Evolutionary conservation across 192 early-diverging fungal species (phyloP).

Genomic region (Backusella parvicylindrica): DNA sequence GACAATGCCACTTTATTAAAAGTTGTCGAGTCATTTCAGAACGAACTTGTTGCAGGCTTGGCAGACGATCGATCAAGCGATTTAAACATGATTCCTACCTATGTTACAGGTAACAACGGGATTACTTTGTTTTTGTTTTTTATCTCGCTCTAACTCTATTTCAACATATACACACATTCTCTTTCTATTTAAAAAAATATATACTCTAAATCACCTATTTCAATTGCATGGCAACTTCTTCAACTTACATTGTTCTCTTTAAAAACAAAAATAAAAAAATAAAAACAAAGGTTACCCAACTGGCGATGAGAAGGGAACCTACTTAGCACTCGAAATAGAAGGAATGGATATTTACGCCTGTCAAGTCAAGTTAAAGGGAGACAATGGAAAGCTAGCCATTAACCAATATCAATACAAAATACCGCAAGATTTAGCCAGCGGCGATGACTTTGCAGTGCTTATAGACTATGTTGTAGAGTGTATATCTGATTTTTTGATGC

Average conservation of each 20-base stretch:
- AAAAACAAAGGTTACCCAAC: slow-evolving; percentile 53
- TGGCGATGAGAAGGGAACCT: slow-evolving; percentile 85
- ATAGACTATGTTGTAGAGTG: slow-evolving; percentile 81
- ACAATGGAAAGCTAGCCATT: slow-evolving; percentile 63
- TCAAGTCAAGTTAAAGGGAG: slow-evolving; percentile 77
- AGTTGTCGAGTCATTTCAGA: slow-evolving; percentile 17
- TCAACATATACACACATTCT: too few species aligned
- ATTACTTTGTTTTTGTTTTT: too few species aligned
- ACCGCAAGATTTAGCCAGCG: slow-evolving; percentile 56
- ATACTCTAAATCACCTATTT: too few species aligned
- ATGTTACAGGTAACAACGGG: slow-evolving; percentile 68
- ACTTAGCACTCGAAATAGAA: slow-evolving; percentile 88
- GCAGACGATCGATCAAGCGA: slow-evolving; percentile 24
- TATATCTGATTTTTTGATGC: slow-evolving; percentile 36
- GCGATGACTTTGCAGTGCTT: slow-evolving; percentile 48
- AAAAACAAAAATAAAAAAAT: too few species aligned
- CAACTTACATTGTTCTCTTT: too few species aligned
- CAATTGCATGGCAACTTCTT: background rate
- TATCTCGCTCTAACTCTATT: too few species aligned
- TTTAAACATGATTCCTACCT: slow-evolving; percentile 85
- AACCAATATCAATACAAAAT: slow-evolving; percentile 78
- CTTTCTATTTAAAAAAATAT: background rate
- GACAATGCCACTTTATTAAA: slow-evolving; percentile 9
- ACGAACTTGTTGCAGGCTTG: slow-evolving; percentile 28
- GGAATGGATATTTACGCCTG: slow-evolving; percentile 91